Evolutionary conservation across 257 asterid species (phyloP).

Genomic region (Anisodus tanguticus): DNA sequence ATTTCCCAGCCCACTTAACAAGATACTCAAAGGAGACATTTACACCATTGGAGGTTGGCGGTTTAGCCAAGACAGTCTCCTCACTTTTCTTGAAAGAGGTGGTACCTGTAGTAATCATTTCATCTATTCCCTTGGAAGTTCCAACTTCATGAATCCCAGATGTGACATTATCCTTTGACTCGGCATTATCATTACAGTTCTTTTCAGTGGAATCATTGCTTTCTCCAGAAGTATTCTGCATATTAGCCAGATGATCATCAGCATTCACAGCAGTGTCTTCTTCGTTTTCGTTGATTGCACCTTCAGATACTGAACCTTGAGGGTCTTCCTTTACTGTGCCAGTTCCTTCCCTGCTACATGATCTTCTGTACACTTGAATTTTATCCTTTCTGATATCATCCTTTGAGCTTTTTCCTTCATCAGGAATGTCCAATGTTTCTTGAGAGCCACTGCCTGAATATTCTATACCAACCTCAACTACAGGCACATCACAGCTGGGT

Average conservation of each 20-base stretch:
- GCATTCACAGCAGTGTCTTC: constrained; percentile 43
- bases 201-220: constrained; percentile 34
- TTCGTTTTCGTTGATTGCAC: constrained; percentile 32
- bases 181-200: constrained; percentile 28
- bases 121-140: constrained; percentile 46
- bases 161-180: constrained; percentile 38
- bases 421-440: constrained; percentile 52
- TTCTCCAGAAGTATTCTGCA: constrained; percentile 38
- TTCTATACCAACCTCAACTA: constrained; percentile 45
- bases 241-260: constrained; percentile 37
- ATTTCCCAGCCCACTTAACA: constrained; percentile 95
- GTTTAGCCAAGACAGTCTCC: constrained; percentile 44
- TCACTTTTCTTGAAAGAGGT: constrained; percentile 46
- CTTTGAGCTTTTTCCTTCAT: constrained; percentile 45
- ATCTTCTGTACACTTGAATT: constrained; percentile 71
- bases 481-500: constrained; percentile 44
- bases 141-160: constrained; percentile 48
- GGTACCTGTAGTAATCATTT: constrained; percentile 36
- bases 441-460: constrained; percentile 46
- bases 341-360: constrained; percentile 53
- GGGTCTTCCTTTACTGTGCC: constrained; percentile 39
- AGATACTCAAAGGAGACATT: constrained; percentile 67
- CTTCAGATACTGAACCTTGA: constrained; percentile 49
- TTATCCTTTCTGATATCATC: constrained; percentile 45
- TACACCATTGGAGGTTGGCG: constrained; percentile 42